Evolutionary conservation across 352 stramenopile species (phyloP), one percentile per base, ranked within the genome.

Genomic region (Phytopythium chamaehyphon): DNA sequence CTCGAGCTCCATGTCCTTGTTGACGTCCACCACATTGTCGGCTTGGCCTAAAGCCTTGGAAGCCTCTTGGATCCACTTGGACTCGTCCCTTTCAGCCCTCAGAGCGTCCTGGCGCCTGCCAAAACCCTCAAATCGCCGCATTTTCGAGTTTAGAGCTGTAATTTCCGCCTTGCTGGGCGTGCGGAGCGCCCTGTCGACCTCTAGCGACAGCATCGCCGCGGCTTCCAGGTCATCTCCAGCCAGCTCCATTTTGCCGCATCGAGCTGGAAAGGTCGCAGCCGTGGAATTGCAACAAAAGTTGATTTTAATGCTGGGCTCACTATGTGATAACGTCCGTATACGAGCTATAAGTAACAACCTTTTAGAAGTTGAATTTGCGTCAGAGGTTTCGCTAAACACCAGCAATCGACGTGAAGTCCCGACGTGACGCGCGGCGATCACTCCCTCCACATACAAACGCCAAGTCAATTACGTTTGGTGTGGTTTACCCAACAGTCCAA

Each of bases 1-100:
- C 49, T 83, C 74, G 1, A 64, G 59, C 15, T 76, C 47, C 18
- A 83, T 62, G 51, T 83, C 71, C 11, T 49, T 35, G 51, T 71
- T 83, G 9, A 68, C 73, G 60, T 74, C 65, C 4, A 31, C 8
- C n/a, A n/a, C n/a, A n/a, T n/a, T n/a, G n/a, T n/a, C n/a, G n/a
- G n/a, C n/a, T n/a, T n/a, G n/a, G n/a, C n/a, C n/a, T n/a, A n/a
- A n/a, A n/a, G n/a, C n/a, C n/a, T n/a, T n/a, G n/a, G n/a, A n/a
- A n/a, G 45, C 28, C 3, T 28, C n/a, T 18, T 40, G 26, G n/a
- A 40, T 16, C 42, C 18, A 4, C 14, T 19, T 14, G 21, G 23
- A 31, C 28, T 33, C 28, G 28, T 33, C 28, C 5, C 28, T 33
- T 9, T 33, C 28, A 9, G 28, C 9, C 28, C 9, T 33, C 28